phyloP scores from a whole-genome alignment of 805 yeast species.

The Candida mattraensis region DNA sequence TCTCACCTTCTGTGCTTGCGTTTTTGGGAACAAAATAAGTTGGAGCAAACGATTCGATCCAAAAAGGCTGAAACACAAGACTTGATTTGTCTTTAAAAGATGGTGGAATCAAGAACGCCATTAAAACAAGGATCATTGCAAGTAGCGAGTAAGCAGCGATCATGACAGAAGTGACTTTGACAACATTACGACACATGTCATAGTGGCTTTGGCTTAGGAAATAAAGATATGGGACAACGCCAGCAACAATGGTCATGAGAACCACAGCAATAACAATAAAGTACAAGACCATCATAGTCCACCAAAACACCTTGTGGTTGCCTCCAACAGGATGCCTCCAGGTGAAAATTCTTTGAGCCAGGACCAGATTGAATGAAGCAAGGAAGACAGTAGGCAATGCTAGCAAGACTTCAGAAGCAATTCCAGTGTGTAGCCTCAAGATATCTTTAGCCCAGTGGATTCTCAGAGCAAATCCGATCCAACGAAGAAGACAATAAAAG shows the following conservation, averaged over 20 bases:
- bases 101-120: constrained; percentile 57
- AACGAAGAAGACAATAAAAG: constrained; percentile 51
- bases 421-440: constrained; percentile 46
- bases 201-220: constrained; percentile 46
- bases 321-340: constrained; percentile 79
- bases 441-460: constrained; percentile 58
- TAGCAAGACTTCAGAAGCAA: constrained; percentile 55
- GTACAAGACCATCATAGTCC: constrained; percentile 49
- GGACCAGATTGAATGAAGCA: constrained; percentile 57
- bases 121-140: constrained; percentile 47
- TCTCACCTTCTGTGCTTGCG: constrained; percentile 40
- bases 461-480: constrained; percentile 60
- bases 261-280: constrained; percentile 55
- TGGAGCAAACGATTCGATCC: constrained; percentile 67
- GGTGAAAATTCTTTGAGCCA: constrained; percentile 72
- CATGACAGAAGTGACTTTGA: constrained; percentile 49
- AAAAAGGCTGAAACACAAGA: constrained; percentile 68
- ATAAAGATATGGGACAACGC: constrained; percentile 59
- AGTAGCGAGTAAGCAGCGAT: constrained; percentile 52
- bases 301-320: constrained; percentile 49
- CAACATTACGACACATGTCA: constrained; percentile 53
- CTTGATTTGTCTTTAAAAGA: constrained; percentile 49
- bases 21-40: constrained; percentile 57
- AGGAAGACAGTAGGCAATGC: constrained; percentile 59
- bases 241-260: constrained; percentile 67